Conservation (phyloP, 441 rosid species). For the Syzygium malaccense region DNA sequence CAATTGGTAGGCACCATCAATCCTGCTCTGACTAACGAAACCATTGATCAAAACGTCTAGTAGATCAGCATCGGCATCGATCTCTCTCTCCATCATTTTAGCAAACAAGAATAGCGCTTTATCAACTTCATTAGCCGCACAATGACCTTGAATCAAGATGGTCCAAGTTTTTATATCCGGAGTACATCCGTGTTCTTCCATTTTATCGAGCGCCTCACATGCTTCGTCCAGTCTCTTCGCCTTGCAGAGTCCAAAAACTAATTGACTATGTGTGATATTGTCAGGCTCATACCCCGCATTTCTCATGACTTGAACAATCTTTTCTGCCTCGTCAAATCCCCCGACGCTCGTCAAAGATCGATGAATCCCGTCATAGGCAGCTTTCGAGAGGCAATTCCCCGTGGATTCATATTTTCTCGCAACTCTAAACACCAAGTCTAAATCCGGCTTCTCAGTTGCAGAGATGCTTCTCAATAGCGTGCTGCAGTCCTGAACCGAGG, state of each 20-base stretch:
- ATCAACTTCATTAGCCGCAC: constrained; percentile 50
- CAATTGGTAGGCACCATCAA: constrained; percentile 59
- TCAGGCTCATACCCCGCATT: constrained; percentile 70
- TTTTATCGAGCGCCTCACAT: constrained; percentile 43
- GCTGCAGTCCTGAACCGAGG: constrained; percentile 58
- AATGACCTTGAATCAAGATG: constrained; percentile 79
- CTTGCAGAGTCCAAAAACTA: constrained; percentile 83
- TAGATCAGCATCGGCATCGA: constrained; percentile 52
- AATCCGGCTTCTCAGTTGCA: constrained; percentile 32
- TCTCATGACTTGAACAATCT: constrained; percentile 50
- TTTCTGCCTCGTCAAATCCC: constrained; percentile 61
- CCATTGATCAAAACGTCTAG: constrained; percentile 57
- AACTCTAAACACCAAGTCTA: constrained; percentile 64
- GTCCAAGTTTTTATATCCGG: constrained; percentile 92
- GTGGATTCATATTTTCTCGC: constrained; percentile 47
- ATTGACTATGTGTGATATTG: constrained; percentile 80
- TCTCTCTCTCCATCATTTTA: constrained; percentile 51
- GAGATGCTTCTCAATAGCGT: constrained; percentile 54
- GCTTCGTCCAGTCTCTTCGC: constrained; percentile 74
- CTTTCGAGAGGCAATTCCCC: constrained; percentile 53
- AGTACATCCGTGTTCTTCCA: constrained; percentile 57
- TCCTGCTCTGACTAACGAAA: constrained; percentile 45
- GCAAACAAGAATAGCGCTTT: constrained; percentile 54
- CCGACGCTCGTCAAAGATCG: constrained; percentile 60
- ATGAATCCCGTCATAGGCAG: constrained; percentile 73